phyloP scores from a whole-genome alignment of 148 eudicot genomes.

The Chenopodium quinoa region DNA sequence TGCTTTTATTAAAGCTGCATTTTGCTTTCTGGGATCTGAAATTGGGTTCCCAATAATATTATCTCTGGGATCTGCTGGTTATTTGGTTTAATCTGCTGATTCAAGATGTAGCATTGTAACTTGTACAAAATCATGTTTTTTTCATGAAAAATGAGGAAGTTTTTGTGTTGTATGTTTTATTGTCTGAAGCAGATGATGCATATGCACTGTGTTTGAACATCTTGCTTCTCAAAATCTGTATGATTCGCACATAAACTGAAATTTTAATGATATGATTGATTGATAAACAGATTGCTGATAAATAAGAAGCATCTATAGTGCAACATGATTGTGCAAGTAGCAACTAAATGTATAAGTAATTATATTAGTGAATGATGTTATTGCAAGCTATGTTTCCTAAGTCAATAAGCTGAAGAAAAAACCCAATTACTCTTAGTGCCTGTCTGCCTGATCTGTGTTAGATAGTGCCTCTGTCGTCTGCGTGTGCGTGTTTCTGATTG shows the following conservation, averaged over 20 bases:
- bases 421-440: not conserved
- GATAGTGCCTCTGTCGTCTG: not conserved
- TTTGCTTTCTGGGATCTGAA: not conserved
- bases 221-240: not conserved
- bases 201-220: not conserved
- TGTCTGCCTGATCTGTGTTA: not conserved
- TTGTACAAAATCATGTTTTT: constrained; percentile 6
- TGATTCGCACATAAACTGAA: not conserved
- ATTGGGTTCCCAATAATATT: not conserved
- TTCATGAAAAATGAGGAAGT: not conserved
- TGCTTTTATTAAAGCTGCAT: constrained; percentile 8
- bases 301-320: not conserved
- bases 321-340: not conserved
- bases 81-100: not conserved
- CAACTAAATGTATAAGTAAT: not conserved
- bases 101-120: constrained; percentile 1
- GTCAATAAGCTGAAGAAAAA: not conserved
- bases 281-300: not conserved
- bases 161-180: not conserved
- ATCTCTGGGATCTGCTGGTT: not conserved
- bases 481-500: not conserved
- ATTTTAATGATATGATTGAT: not conserved
- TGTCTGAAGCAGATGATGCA: not conserved
- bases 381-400: not conserved
- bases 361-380: not conserved